Evolutionary conservation across 2,329 filamentous ascomycete species (phyloP), one percentile per base, ranked within the genome.

Genomic region (Tolypocladium paradoxum): DNA sequence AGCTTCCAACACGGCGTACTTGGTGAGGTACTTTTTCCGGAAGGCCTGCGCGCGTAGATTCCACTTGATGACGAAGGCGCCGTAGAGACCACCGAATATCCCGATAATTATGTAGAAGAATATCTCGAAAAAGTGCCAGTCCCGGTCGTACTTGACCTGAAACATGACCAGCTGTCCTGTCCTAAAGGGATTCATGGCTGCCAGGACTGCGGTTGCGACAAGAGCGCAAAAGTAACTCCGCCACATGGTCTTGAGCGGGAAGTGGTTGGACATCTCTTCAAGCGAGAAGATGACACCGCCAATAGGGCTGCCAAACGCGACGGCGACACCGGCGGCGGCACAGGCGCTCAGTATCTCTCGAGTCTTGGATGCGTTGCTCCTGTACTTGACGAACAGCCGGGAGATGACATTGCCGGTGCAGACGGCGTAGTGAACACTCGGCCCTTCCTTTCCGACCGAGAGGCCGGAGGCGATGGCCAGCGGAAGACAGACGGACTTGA

Each of bases 151-250:
- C 62, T 84, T 83, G 63, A 99, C 92, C 63, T 96, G 91, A 70
- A 99, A 99, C 92, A 99, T 97, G 81, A 99, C 93, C 43, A 99
- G 79, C 66, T 99, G 93, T 22, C 93, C 93, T 0, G 93, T 97
- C 51, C 93, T 78, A 71, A 99, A 99, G 24, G 93, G 93, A 62
- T 99, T 99, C 89, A 99, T 95, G 54, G 88, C 89, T 29, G 93
- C 87, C 38, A 99, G 73, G 18, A 96, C 90, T 49, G 90, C 90
- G 1, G 93, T 97, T 6, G 91, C 93, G 6, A 99, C 92, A 58
- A 99, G 73, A 33, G 93, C 93, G 70, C 93, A 99, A 68, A 99
- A 97, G 68, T 97, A 99, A 67, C 90, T 96, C 61, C 93, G 82
- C 93, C 93, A 97, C 71, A 99, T 82, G 0, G 93, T 99, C 71